Conservation (phyloP, 805 yeast genomes). For the Starmerella apicola region DNA sequence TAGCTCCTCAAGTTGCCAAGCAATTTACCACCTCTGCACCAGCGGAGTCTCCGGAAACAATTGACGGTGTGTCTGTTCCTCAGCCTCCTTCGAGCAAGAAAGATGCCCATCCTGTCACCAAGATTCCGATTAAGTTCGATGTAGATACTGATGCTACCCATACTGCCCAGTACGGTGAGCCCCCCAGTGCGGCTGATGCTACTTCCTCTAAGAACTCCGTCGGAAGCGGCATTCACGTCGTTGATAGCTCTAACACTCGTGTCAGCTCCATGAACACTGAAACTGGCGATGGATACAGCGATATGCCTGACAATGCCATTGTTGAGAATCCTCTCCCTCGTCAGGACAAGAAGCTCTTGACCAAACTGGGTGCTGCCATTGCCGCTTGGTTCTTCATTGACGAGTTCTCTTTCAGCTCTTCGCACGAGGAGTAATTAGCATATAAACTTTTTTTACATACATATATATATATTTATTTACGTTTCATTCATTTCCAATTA, state of each 20-base stretch:
- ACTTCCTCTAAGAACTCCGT: not conserved
- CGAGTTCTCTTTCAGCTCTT: no score
- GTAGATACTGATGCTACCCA: slow-evolving; percentile 12
- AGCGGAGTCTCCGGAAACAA: slow-evolving; percentile 1
- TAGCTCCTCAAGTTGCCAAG: not conserved
- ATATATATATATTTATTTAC: no score
- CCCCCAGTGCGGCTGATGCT: not conserved
- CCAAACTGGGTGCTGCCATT: slow-evolving; percentile 25
- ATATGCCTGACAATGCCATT: slow-evolving; percentile 10
- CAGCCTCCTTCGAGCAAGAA: slow-evolving; percentile 25
- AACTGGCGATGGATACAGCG: slow-evolving; percentile 16
- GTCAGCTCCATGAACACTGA: slow-evolving; percentile 24
- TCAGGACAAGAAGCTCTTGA: slow-evolving; percentile 27
- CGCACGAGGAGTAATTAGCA: no score
- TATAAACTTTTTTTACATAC: no score
- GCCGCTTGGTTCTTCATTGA: slow-evolving; percentile 30
- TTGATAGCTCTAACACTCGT: slow-evolving; percentile 12
- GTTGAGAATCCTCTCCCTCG: slow-evolving; percentile 17
- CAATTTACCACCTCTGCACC: slow-evolving; percentile 13
- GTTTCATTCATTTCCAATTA: no score
- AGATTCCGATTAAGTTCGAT: slow-evolving; percentile 26
- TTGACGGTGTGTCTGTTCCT: slow-evolving; percentile 9
- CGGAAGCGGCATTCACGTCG: slow-evolving; percentile 20
- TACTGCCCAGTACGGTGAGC: slow-evolving; percentile 1
- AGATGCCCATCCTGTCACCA: slow-evolving; percentile 21